These are phyloP conservation scores for Lactifluus volemus DNA, from an alignment of 768 basidiomycete species.

Conservation along the genomic window DNA sequence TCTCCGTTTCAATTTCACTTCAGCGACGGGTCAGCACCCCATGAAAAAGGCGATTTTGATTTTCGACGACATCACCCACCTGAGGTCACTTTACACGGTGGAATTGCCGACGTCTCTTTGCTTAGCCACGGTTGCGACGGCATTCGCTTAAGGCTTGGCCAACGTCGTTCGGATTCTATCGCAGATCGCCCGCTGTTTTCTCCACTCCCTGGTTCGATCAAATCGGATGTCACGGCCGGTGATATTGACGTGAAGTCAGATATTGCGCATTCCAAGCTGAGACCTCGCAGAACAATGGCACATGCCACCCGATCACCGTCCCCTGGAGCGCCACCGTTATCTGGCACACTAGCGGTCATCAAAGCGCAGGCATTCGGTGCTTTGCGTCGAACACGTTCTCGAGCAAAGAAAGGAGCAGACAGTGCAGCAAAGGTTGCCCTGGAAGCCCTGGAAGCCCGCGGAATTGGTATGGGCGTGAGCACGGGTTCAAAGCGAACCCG, in stretches of 20 bases:
- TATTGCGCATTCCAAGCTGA: conserved; percentile 29
- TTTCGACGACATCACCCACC: conserved; percentile 53
- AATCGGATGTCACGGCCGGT: conserved; percentile 43
- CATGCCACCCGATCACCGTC: conserved; percentile 36
- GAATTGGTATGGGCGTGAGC: conserved; percentile 42
- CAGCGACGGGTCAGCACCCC: conserved; percentile 41
- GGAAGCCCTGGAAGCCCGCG: conserved; percentile 75
- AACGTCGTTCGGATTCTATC: conserved; percentile 40
- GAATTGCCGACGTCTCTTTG: conserved; percentile 62
- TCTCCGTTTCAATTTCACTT: conserved; percentile 63
- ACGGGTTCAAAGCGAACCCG: conserved; percentile 40
- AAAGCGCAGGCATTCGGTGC: conserved; percentile 88
- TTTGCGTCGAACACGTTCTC: conserved; percentile 66
- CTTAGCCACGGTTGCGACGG: conserved; percentile 42
- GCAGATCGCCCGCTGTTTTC: conserved; percentile 43
- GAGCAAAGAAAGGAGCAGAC: conserved; percentile 65
- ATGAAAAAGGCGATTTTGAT: conserved; percentile 57
- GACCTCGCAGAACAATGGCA: conserved; percentile 18
- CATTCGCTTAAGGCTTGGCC: conserved; percentile 50
- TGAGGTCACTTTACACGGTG: conserved; percentile 64
- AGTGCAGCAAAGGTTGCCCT: conserved; percentile 66
- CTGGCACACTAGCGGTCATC: conserved; percentile 80
- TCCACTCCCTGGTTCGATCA: conserved; percentile 38
- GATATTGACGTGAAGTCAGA: conserved; percentile 35
- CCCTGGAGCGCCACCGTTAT: conserved; percentile 42